Base-by-base conservation (phyloP, 345 rosid species). In the Lenwebbia sp. region DNA sequence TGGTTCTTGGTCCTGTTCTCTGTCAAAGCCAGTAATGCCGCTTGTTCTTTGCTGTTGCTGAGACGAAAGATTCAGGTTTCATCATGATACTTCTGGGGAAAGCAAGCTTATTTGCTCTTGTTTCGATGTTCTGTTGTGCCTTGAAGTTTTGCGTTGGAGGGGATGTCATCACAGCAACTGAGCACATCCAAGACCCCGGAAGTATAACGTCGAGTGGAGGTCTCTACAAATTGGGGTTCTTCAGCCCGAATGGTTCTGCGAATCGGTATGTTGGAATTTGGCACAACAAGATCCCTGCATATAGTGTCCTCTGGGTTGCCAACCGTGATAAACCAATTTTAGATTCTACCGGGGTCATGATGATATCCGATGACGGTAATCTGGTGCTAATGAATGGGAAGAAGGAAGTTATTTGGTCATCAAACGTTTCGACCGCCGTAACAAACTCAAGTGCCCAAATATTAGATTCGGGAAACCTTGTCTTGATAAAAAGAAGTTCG, bases 191-290 rank as follows among this genome's bases (percentile, higher is more conserved):
- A 65, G 93, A 94, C 40, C 85, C 93, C 10, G 88, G 86, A 74
- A 60, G 87, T 70, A 90, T 92, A 47, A 84, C 62, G 58, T 91
- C 91, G 84, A 88, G 85, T 65, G 83, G 17, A 19, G 88, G 90
- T 3, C 13, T 83, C 51, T 92, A 90, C 90, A 88, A 87, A 84
- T 76, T 94, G 40, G 96, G 96, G 40, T 94, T 94, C 92, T 94
- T 94, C 84, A 92, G 89, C 86, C 96, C 94, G 11, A 86, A 11
- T 9, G 88, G 89, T 84, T 88, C 94, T 10, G 86, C 86, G 13
- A 15, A 86, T 86, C 86, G 91, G 50, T 94, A 92, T 75, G 93
- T 88, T 3, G 96, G 95, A 50, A 91, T 94, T 30, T 94, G 94
- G 95, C 91, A 85, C 65, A 90, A 88, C 7, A 83, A 86, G 14